Evolutionary conservation across 805 yeast species (phyloP).

Genomic region (Alloascoidea hylecoeti): DNA sequence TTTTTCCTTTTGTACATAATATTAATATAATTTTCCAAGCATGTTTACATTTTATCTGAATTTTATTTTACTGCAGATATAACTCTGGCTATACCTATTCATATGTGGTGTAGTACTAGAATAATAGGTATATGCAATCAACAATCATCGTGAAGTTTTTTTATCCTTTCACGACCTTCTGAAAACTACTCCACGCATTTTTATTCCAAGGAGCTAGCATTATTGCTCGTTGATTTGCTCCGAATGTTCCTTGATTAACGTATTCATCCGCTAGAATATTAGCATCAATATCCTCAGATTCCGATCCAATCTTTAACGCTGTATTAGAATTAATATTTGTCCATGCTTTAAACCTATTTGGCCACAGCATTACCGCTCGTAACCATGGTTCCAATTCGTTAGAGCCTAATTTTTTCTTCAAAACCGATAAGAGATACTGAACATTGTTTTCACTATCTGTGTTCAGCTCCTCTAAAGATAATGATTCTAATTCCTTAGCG

Average conservation of each 20-base stretch:
- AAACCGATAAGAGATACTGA: conserved; percentile 42
- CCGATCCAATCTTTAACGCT: conserved; percentile 43
- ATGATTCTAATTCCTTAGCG: conserved; percentile 44
- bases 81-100: too few relatives aligned
- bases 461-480: conserved; percentile 30
- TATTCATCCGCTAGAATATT: conserved; percentile 37
- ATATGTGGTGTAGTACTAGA: too few relatives aligned
- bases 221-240: conserved; percentile 54
- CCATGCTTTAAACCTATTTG: conserved; percentile 63
- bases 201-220: conserved; percentile 43
- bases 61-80: too few relatives aligned
- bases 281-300: conserved; percentile 34
- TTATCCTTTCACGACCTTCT: too few relatives aligned
- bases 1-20: too few relatives aligned
- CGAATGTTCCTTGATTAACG: conserved; percentile 27
- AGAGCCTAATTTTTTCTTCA: conserved; percentile 26
- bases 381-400: conserved; percentile 33
- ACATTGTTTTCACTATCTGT: conserved; percentile 39
- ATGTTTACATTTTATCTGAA: too few relatives aligned
- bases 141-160: too few relatives aligned
- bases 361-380: conserved; percentile 60
- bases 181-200: conserved; percentile 17
- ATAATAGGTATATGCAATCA: too few relatives aligned
- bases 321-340: conserved; percentile 36
- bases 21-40: too few relatives aligned